Evolutionary conservation across 768 basidiomycete species (phyloP).

Genomic region (Phaeotremella skinneri): DNA sequence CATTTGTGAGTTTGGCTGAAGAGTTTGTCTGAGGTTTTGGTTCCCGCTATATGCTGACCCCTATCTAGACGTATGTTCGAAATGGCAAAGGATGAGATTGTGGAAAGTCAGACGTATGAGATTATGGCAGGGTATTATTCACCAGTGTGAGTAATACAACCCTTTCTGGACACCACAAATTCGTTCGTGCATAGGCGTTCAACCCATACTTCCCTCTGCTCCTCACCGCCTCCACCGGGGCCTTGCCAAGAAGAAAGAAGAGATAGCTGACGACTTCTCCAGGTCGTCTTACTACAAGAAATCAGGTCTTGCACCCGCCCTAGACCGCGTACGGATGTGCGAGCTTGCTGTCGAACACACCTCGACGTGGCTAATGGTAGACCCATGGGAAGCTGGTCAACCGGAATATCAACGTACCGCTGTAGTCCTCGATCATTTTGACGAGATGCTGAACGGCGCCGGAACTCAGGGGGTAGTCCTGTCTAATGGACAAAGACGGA

Average conservation of each 20-base stretch:
- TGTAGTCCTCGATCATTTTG: conserved; percentile 94
- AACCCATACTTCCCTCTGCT: neutral
- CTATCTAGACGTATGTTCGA: conserved; percentile 95
- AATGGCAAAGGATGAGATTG: conserved; percentile 91
- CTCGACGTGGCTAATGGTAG: conserved; percentile 92
- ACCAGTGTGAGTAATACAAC: conserved; percentile 60
- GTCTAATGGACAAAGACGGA: conserved; percentile 67
- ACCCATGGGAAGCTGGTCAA: conserved; percentile 96
- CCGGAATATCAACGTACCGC: conserved; percentile 87
- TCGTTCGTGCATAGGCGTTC: no score
- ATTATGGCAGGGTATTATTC: conserved; percentile 94
- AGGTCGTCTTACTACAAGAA: conserved; percentile 74
- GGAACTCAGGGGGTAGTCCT: conserved; percentile 67
- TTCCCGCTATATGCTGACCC: conserved; percentile 11
- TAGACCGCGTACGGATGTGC: conserved; percentile 72
- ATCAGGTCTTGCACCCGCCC: conserved; percentile 80
- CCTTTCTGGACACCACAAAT: conserved; percentile 50
- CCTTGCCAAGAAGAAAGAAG: conserved; percentile 57
- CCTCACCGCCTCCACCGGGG: conserved; percentile 42
- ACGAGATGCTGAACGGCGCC: conserved; percentile 84
- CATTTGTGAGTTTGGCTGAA: conserved; percentile 61
- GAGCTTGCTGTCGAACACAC: conserved; percentile 85
- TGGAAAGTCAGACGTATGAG: conserved; percentile 88
- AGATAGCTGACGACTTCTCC: neutral
- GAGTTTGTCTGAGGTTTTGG: neutral